Base-by-base conservation (phyloP, 176 grass and related monocot genomes). In the Aegilops sharonensis region DNA sequence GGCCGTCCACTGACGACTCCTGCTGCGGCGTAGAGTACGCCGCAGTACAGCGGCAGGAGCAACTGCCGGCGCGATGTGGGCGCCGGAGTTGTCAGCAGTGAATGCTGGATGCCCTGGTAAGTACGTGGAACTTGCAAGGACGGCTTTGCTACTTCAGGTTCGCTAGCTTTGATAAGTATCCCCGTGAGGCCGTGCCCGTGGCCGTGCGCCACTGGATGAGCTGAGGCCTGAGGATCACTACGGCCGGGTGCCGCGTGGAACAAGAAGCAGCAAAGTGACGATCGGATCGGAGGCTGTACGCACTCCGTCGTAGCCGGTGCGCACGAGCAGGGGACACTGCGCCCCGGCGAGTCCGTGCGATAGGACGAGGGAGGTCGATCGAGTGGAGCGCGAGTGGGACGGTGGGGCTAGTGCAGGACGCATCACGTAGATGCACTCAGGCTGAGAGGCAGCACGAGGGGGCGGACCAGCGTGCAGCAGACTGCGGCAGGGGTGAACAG, bases 51-150 rank as follows among this genome's bases (percentile, higher is more conserved):
- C 50, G 50, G 15, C 50, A 54, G 50, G 48, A 52, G 48, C 48
- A 52, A 2, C 43, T 0, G 43, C 11, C 43, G 11, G 43, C 43
- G 43, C 1, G 43, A 11, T 4, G 43, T 4, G 43, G 11, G 43
- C 43, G 43, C 11, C 50, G 50, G 13, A 54, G 56, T 9, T 59
- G 56, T 20, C 56, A 59, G 56, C 48, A 43, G 70, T 87, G 66
- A 87, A 77, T 77, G 78, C 60, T 35, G 76, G 82, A 89, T 76
- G 88, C 83, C 17, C 3, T 6, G 68, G 82, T 80, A 3, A 66
- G 75, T 78, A 62, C 35, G 8, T 30, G 80, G 80, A 40, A 25
- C 23, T 9, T 39, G 81, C 67, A 56, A 23, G 8, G 24, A 37
- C 32, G 11, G 13, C 3, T 29, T 40, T 39, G 66, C 34, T 39